Base-by-base conservation (phyloP, 192 early-diverging fungal genomes). In the Bifiguratus adelaidae region DNA sequence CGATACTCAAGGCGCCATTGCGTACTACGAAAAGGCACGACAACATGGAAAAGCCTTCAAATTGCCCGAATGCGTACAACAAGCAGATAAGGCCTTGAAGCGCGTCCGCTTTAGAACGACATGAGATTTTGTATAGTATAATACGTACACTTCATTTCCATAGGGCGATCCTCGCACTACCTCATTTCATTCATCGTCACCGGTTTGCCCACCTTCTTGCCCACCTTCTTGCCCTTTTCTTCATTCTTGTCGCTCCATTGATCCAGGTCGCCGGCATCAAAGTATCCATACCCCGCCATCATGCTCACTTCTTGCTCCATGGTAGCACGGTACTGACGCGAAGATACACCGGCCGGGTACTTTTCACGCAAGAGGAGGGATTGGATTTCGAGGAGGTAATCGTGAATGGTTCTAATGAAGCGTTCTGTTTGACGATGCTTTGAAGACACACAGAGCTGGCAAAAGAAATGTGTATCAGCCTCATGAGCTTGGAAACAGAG, bases 391-490 rank as follows among this genome's bases (percentile, higher is more conserved):
- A 48, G 20, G 20, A 71, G 24, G 41, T 63, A 71, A 7, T 58
- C 52, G 21, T 71, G 38, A 1, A 71, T 27, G 5, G 68, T 63
- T 26, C 53, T 45, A 7, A 71, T 47, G 47, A 67, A 53, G 16
- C 68, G 46, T 12, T 55, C 56, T 3, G 68, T 71, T 50, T 71
- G 68, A 26, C 68, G 61, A 47, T 71, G 68, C 45, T 71, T 71
- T 29, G 68, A 71, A 7, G 64, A 60, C 0, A 60, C 68, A 18
- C 57, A 62, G 47, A 71, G 59, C 56, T 71, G 28, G 15, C 20
- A 26, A n/a, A 30, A 47, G 21, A 3, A 30, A 42, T 18, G 16
- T 19, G 33, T 27, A 27, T 26, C 19, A 12, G 16, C 24, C 20
- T 7, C 22, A 40, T 38, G 29, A 37, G 30, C 18, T 52, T 1